Conservation (phyloP, 495 filamentous ascomycete genomes). For the Penicillium egyptiacum region DNA sequence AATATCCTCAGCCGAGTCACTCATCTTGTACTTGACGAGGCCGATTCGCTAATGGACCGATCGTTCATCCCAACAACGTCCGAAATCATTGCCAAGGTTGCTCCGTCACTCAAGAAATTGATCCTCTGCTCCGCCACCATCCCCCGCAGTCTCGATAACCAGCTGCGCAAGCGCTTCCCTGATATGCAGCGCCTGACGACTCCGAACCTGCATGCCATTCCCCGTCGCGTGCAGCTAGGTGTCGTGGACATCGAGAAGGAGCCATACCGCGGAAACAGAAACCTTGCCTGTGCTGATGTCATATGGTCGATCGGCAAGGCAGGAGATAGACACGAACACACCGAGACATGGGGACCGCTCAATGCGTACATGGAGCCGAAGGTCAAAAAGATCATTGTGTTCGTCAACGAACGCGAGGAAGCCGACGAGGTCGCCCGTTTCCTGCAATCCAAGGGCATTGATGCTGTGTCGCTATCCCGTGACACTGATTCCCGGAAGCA, state of each 20-base stretch:
- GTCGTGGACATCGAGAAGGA: conserved; percentile 88
- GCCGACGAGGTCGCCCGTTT: conserved; percentile 77
- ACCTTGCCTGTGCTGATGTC: conserved; percentile 87
- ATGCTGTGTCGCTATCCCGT: conserved; percentile 76
- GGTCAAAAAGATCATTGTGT: conserved; percentile 86
- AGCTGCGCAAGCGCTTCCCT: conserved; percentile 78
- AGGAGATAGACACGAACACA: conserved; percentile 39
- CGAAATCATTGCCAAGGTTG: conserved; percentile 71
- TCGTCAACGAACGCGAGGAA: conserved; percentile 95
- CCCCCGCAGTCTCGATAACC: conserved; percentile 79
- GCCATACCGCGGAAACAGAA: conserved; percentile 87
- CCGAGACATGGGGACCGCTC: conserved; percentile 35
- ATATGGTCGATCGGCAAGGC: conserved; percentile 92
- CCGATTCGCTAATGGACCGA: conserved; percentile 91
- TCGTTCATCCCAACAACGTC: conserved; percentile 83
- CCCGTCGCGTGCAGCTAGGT: conserved; percentile 88
- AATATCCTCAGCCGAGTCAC: conserved; percentile 84
- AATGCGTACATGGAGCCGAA: conserved; percentile 46
- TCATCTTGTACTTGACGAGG: conserved; percentile 89
- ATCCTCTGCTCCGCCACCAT: conserved; percentile 97
- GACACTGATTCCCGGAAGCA: conserved; percentile 74
- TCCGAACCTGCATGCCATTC: conserved; percentile 93
- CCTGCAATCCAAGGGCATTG: conserved; percentile 79
- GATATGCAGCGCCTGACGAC: conserved; percentile 82
- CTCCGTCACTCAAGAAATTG: conserved; percentile 80